phyloP scores from a whole-genome alignment of 169 alveolate species.

The Plasmodium cynomolgi region DNA sequence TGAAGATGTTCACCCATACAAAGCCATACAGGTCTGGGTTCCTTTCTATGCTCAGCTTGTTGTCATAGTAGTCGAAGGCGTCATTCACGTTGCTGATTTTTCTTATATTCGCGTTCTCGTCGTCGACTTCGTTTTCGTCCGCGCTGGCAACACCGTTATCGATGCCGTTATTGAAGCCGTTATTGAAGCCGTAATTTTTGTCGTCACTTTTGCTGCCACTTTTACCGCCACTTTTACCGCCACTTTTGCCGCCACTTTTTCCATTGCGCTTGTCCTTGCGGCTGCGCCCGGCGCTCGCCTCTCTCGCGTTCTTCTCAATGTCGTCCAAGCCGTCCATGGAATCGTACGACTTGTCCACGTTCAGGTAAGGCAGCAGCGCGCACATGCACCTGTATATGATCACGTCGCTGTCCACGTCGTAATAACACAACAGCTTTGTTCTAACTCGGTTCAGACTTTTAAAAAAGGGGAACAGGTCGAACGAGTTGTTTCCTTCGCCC shows the following conservation, averaged over 20 bases:
- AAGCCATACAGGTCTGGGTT: constrained; percentile 71
- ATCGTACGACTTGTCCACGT: constrained; percentile 45
- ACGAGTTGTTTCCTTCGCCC: constrained; percentile 12
- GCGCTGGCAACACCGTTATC: background rate
- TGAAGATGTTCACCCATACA: constrained; percentile 54
- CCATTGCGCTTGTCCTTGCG: background rate
- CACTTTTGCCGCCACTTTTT: background rate
- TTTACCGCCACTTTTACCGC: background rate
- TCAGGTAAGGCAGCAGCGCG: constrained; percentile 51
- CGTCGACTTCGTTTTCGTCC: constrained; percentile 12
- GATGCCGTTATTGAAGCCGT: background rate
- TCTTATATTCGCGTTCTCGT: constrained; percentile 44
- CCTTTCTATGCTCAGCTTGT: constrained; percentile 37
- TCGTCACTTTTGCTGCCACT: background rate
- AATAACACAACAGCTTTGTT: constrained; percentile 22
- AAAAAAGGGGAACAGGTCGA: constrained; percentile 57
- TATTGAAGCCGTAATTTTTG: background rate
- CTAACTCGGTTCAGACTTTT: constrained; percentile 24
- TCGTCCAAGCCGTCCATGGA: constrained; percentile 12
- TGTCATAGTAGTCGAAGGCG: constrained; percentile 57
- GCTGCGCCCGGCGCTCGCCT: background rate
- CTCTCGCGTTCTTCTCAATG: constrained; percentile 4
- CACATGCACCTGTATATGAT: constrained; percentile 74
- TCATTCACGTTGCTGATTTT: constrained; percentile 20
- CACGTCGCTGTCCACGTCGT: constrained; percentile 55